Evolutionary conservation across 106 monocot species (phyloP).

Genomic region (Platanthera guangdongensis): DNA sequence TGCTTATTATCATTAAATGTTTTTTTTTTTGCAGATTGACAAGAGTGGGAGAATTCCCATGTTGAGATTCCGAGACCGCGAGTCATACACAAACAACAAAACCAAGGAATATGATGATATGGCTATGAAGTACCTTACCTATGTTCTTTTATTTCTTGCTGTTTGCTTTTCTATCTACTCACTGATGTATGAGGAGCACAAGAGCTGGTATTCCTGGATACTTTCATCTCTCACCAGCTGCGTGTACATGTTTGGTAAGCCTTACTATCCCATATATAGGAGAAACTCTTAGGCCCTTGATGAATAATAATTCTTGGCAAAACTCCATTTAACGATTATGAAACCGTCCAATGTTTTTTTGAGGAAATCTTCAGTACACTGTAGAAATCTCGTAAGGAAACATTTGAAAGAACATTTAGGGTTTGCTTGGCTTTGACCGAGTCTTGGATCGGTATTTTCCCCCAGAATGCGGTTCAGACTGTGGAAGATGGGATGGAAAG

Average conservation of each 20-base stretch:
- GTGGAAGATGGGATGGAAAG: too few species aligned
- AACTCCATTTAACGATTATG: not conserved
- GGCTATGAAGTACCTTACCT: constrained; percentile 93
- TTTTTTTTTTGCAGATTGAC: constrained; percentile 52
- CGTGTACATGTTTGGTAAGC: constrained; percentile 98
- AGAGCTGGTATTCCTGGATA: constrained; percentile 99
- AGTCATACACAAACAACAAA: constrained; percentile 83
- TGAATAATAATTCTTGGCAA: not conserved
- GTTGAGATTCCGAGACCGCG: constrained; percentile 78
- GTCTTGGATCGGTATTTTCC: too few species aligned
- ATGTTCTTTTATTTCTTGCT: constrained; percentile 79
- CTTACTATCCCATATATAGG: not conserved
- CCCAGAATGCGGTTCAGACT: too few species aligned
- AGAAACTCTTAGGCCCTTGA: not conserved
- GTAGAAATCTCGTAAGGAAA: not conserved
- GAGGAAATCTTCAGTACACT: not conserved
- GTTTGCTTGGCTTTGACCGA: too few species aligned
- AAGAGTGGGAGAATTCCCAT: constrained; percentile 80
- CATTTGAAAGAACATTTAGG: too few species aligned
- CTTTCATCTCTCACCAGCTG: constrained; percentile 86
- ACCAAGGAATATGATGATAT: constrained; percentile 98
- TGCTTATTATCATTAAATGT: not conserved
- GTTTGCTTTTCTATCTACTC: constrained; percentile 78
- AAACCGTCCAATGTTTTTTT: not conserved
- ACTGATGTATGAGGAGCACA: constrained; percentile 80